These are phyloP conservation scores for Arthrinium puccinioides DNA, from an alignment of 2,329 filamentous ascomycete genomes.

Conservation along the genomic window DNA sequence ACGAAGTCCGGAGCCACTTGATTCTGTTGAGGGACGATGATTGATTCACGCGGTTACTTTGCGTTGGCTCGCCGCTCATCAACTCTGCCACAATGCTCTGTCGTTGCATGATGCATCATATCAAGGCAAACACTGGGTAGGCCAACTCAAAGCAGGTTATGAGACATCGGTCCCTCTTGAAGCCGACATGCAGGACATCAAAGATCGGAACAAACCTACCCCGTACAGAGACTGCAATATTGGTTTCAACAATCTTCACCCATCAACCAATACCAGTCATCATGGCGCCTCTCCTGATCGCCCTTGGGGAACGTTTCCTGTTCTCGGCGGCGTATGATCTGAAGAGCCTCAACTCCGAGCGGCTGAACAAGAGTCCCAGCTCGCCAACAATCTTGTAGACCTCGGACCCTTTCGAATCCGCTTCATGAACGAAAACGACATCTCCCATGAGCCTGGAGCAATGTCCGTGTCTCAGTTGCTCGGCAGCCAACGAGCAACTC, in stretches of 20 bases:
- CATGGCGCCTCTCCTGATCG: constrained; percentile 11
- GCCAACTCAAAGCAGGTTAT: too few relatives aligned
- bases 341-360: constrained; percentile 6
- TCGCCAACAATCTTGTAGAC: constrained; percentile 9
- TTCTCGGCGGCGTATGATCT: constrained; percentile 7
- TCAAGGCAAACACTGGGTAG: too few relatives aligned
- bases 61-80: too few relatives aligned
- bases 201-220: background rate
- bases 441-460: constrained; percentile 16
- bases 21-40: too few relatives aligned
- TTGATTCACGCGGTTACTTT: too few relatives aligned
- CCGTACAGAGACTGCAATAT: background rate
- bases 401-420: constrained; percentile 6
- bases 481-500: constrained; percentile 15
- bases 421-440: constrained; percentile 14
- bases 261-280: background rate
- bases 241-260: background rate
- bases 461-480: constrained; percentile 9
- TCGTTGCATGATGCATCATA: too few relatives aligned
- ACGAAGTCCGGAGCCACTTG: too few relatives aligned
- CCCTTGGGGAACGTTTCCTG: constrained; percentile 14
- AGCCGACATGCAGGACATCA: background rate
- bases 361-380: constrained; percentile 5
- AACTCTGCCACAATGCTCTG: too few relatives aligned
- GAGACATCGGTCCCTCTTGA: too few relatives aligned